These are phyloP conservation scores for Trichomonas vaginalis DNA, from an alignment of 208 protist species.

Conservation along the genomic window DNA sequence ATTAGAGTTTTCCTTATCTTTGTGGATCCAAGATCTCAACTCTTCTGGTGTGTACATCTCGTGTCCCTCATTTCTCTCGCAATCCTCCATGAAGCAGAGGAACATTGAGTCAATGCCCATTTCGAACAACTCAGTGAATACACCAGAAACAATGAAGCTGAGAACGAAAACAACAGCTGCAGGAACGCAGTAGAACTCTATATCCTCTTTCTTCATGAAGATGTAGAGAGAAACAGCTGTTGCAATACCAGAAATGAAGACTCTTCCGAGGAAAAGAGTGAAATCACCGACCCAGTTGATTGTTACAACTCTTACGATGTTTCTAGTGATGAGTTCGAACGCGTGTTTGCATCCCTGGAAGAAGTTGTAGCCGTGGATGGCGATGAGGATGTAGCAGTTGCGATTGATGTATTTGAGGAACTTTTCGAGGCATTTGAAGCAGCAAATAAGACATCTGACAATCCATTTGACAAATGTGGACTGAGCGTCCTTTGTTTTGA, in stretches of 20 bases:
- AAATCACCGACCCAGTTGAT: conserved; percentile 9
- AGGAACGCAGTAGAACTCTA: not conserved
- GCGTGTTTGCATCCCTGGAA: not conserved
- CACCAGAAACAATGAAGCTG: not conserved
- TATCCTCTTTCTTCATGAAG: not conserved
- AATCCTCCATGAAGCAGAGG: not conserved
- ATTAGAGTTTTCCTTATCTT: too few relatives aligned
- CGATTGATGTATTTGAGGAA: not conserved
- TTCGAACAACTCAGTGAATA: not conserved
- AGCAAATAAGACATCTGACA: not conserved
- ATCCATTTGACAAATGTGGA: not conserved
- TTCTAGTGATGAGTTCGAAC: not conserved
- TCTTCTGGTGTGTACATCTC: not conserved
- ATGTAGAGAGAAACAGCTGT: not conserved
- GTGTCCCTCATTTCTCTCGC: not conserved
- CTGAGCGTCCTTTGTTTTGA: not conserved
- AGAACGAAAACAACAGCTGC: not conserved
- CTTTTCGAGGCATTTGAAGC: not conserved
- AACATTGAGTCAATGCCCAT: not conserved
- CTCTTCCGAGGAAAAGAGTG: not conserved
- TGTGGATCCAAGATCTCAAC: not conserved
- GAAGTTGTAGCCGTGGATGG: not conserved
- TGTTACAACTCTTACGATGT: not conserved
- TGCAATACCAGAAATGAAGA: not conserved
- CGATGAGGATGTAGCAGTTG: not conserved